phyloP scores from a whole-genome alignment of 768 basidiomycete species.

The Suillus fuscotomentosus region DNA sequence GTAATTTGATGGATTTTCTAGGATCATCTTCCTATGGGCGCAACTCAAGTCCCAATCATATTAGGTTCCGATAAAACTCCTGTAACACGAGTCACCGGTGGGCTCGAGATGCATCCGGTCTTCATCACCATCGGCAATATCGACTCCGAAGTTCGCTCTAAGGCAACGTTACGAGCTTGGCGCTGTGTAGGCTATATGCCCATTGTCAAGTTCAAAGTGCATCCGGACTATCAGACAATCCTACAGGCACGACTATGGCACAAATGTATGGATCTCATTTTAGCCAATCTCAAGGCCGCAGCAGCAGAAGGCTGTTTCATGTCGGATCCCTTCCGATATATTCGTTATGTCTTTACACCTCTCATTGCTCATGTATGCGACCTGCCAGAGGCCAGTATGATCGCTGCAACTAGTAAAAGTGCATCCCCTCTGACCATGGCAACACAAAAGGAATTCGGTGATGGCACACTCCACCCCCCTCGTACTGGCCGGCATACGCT shows the following conservation, averaged over 20 bases:
- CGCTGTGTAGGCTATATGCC: slow-evolving; percentile 26
- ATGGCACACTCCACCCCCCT: not conserved
- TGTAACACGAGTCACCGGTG: slow-evolving; percentile 29
- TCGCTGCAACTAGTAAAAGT: slow-evolving; percentile 3
- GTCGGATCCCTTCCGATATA: slow-evolving; percentile 18
- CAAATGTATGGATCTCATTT: slow-evolving; percentile 30
- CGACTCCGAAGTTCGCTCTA: slow-evolving; percentile 18
- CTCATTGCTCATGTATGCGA: not conserved
- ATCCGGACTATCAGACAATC: slow-evolving; percentile 19
- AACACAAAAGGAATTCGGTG: slow-evolving; percentile 1
- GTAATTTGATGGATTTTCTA: slow-evolving; percentile 14
- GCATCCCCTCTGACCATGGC: slow-evolving; percentile 11
- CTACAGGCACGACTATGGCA: slow-evolving; percentile 27
- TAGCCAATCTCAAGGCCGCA: slow-evolving; percentile 26
- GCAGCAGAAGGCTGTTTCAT: slow-evolving; percentile 25
- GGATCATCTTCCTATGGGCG: slow-evolving; percentile 19
- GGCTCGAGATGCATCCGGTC: slow-evolving; percentile 27
- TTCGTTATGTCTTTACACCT: not conserved
- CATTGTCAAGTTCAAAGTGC: slow-evolving; percentile 22
- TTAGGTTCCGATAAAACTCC: slow-evolving; percentile 33
- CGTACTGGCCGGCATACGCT: not conserved
- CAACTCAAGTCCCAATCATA: slow-evolving; percentile 29
- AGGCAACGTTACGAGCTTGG: not conserved
- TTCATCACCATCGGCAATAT: slow-evolving; percentile 19
- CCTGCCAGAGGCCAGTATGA: slow-evolving; percentile 2